Base-by-base conservation (phyloP, 108 stramenopile species). In the Epipyxis sp. region DNA sequence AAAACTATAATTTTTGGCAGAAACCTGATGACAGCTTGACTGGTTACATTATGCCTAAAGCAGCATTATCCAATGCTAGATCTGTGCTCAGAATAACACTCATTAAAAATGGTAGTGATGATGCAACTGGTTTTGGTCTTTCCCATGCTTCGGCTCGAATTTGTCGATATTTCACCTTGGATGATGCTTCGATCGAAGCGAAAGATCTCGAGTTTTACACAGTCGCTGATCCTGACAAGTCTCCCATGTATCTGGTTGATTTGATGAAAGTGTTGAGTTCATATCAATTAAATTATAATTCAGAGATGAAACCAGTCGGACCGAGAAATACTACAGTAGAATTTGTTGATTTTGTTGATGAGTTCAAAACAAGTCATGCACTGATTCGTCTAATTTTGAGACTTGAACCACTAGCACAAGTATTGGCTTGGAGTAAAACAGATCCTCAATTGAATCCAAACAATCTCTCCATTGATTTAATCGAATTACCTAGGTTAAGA, bases 1-100 rank as follows among this genome's bases (percentile, higher is more conserved):
- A 94, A 32, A 90, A 87, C 71, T 97, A 97, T 77, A 59, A 91
- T 30, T 97, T 97, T 80, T 99, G 98, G 98, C 97, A 97, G 71
- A 91, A 91, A 59, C 92, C 93, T 78, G 88, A 94, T 46, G 94
- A 95, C 79, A 84, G 92, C 68, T 87, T 96, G 20, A 87, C 91
- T 71, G 96, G 93, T 1, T 92, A 93, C 27, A 76, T 77, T 6
- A 58, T 69, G 59, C 59, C 20, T 6, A 32, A 32, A 29, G 61
- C 30, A 29, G 61, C 20, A 16, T 65, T 6, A 6, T 65, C 3
- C 25, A 32, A 32, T 25, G 30, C 61, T 40, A 82, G 84, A 2
- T 87, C 91, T 6, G 91, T 90, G 45, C 69, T 95, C 69, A 86
- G 85, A 54, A 90, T 95, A 40, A 90, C 77, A 0, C 83, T 95